phyloP scores from a whole-genome alignment of 805 yeast species.

The Clavispora santaluciae region DNA sequence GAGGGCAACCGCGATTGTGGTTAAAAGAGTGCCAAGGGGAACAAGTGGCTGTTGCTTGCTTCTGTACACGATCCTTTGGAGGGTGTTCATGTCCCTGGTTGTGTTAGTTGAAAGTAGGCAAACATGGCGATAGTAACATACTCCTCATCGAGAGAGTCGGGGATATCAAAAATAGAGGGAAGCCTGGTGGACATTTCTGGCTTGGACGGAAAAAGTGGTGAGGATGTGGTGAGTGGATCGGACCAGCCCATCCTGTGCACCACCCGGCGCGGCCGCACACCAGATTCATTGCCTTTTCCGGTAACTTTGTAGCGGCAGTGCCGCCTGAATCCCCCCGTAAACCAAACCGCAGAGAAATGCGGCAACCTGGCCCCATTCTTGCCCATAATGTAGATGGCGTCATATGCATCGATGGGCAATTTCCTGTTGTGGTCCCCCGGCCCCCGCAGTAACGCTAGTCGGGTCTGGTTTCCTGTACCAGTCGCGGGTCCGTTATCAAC shows the following conservation, averaged over 20 bases:
- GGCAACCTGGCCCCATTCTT: too few relatives aligned
- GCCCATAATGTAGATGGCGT: too few relatives aligned
- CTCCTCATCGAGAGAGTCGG: constrained; percentile 36
- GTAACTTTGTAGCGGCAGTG: too few relatives aligned
- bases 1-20: constrained; percentile 73
- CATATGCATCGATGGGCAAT: too few relatives aligned
- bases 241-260: not conserved
- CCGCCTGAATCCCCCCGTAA: too few relatives aligned
- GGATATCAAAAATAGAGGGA: constrained; percentile 49
- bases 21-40: constrained; percentile 74
- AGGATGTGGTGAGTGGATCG: not conserved
- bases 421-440: too few relatives aligned
- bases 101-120: not conserved
- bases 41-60: constrained; percentile 86
- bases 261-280: too few relatives aligned
- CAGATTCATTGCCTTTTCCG: too few relatives aligned
- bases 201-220: not conserved
- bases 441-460: too few relatives aligned
- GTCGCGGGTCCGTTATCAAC: too few relatives aligned
- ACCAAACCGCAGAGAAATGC: too few relatives aligned
- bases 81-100: constrained; percentile 36
- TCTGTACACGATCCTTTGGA: constrained; percentile 55
- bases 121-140: constrained; percentile 25
- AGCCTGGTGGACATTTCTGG: constrained; percentile 12
- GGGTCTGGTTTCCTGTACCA: too few relatives aligned